Percentiles rank a stretch among this genome's conserved stretches.
phyloP scores from a whole-genome alignment of 768 basidiomycete genomes.

The Candolleomyces eurysporus region DNA sequence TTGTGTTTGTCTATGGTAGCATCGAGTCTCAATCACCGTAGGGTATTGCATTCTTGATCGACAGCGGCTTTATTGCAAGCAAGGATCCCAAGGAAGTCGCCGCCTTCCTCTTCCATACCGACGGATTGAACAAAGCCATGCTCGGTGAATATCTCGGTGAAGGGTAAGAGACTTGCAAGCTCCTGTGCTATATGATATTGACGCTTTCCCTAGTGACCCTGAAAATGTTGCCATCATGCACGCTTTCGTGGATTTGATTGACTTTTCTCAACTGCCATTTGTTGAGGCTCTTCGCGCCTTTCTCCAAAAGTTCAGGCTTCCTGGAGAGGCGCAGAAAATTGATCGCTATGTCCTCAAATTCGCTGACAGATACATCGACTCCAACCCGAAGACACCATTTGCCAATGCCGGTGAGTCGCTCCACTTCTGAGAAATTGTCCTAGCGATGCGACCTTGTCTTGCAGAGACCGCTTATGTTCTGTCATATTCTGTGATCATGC shows the following conservation, averaged over 20 bases:
- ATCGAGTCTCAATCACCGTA: constrained; percentile 25
- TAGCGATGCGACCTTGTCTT: neutral
- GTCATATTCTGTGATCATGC: constrained; percentile 91
- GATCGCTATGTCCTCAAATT: constrained; percentile 99
- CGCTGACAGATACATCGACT: constrained; percentile 92
- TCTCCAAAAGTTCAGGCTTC: constrained; percentile 93
- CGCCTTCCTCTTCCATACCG: constrained; percentile 78
- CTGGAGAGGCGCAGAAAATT: constrained; percentile 97
- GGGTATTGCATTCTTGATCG: constrained; percentile 88
- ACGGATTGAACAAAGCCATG: constrained; percentile 92
- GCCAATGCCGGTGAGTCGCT: constrained; percentile 81
- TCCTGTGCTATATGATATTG: neutral
- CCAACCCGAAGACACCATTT: constrained; percentile 81
- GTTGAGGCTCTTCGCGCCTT: constrained; percentile 88
- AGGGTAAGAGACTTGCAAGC: constrained; percentile 55
- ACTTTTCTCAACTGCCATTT: constrained; percentile 79
- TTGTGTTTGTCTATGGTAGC: neutral
- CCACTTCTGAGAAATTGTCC: neutral
- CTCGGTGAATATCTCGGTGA: constrained; percentile 99
- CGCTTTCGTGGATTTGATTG: constrained; percentile 90
- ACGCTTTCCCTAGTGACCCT: constrained; percentile 60
- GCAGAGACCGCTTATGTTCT: constrained; percentile 91
- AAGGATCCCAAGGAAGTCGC: constrained; percentile 77
- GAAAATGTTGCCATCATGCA: constrained; percentile 94
- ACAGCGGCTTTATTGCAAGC: constrained; percentile 82